A percentile compares a stretch with the other conserved stretches of the same genome.
Evolutionary conservation across 169 alveolate species (phyloP).

Genomic region (Perkinsus chesapeaki): DNA sequence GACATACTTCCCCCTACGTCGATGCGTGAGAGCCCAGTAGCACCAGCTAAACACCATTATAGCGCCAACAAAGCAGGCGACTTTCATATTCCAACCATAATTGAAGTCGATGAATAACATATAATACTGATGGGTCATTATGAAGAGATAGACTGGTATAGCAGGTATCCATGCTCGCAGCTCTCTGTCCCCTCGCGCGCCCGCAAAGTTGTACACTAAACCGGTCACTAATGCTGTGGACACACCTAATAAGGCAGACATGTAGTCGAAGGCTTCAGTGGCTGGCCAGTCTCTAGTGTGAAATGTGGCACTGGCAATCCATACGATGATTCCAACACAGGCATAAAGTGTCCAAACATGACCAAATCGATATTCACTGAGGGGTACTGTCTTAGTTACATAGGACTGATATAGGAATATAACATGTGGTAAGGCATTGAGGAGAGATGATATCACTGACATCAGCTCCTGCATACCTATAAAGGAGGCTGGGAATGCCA

Average conservation of each 20-base stretch:
- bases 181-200: neutral
- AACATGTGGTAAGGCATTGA: neutral
- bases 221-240: neutral
- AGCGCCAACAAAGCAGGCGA: neutral
- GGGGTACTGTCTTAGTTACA: neutral
- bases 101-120: neutral
- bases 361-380: neutral
- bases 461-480: constrained; percentile 1
- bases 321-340: neutral
- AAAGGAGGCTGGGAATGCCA: neutral
- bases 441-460: neutral
- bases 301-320: neutral
- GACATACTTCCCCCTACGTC: neutral
- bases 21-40: neutral
- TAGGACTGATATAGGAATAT: neutral
- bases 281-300: neutral
- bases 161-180: neutral
- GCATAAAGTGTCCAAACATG: neutral
- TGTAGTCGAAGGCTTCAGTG: neutral
- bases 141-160: neutral
- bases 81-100: neutral
- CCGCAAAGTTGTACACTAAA: neutral
- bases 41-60: neutral
- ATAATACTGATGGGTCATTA: neutral
- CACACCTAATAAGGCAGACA: neutral